These are phyloP conservation scores for Cadophora luteo-olivacea DNA, from an alignment of 2,329 filamentous ascomycete species.

Conservation along the genomic window DNA sequence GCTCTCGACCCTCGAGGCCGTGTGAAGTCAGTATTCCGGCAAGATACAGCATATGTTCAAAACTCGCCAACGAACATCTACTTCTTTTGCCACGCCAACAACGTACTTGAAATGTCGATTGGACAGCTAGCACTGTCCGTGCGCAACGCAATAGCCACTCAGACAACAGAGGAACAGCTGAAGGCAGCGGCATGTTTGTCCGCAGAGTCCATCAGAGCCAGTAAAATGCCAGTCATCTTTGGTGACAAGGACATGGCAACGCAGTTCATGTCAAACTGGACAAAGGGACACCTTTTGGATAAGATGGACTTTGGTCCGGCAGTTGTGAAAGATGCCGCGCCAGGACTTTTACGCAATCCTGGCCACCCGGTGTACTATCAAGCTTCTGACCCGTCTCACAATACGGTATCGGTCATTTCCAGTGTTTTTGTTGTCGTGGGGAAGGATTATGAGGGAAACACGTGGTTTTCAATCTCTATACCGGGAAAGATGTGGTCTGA, in stretches of 20 bases:
- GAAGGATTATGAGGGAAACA: constrained; percentile 11
- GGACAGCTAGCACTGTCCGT: constrained; percentile 5
- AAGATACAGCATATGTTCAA: constrained; percentile 11
- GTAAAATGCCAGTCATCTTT: constrained; percentile 10
- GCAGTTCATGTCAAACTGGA: constrained; percentile 16
- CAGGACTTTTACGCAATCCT: neutral
- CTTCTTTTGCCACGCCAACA: constrained; percentile 2
- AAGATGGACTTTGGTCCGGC: constrained; percentile 10
- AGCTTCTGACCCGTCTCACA: constrained; percentile 11
- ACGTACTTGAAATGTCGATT: neutral
- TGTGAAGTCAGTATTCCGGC: constrained; percentile 3
- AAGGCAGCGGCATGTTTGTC: constrained; percentile 10
- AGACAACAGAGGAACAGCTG: constrained; percentile 11
- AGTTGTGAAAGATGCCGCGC: neutral
- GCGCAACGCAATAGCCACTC: neutral
- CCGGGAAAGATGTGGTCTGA: constrained; percentile 12
- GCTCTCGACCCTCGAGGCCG: constrained; percentile 10
- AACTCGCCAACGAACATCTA: constrained; percentile 8
- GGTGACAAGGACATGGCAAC: constrained; percentile 10
- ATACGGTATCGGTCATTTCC: constrained; percentile 13
- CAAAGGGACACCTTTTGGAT: constrained; percentile 7
- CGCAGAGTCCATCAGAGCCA: neutral
- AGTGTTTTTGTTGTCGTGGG: constrained; percentile 14
- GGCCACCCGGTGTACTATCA: constrained; percentile 4
- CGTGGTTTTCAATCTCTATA: constrained; percentile 2